phyloP scores from a whole-genome alignment of 371 early-diverging fungal species.

The Nematocida major region DNA sequence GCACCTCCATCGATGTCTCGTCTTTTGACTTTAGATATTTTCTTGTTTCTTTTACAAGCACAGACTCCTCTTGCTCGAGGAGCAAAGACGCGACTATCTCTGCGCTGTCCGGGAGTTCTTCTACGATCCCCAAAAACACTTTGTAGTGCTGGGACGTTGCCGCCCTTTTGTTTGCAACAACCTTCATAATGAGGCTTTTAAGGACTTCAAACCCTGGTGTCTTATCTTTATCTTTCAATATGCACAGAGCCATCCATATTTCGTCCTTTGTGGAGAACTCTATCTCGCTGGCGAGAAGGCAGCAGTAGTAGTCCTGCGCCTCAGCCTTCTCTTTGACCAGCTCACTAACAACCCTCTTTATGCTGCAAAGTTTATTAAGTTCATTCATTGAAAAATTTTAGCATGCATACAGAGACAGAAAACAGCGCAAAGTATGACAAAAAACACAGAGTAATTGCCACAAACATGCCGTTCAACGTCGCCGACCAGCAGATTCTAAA shows the following conservation, averaged over 20 bases:
- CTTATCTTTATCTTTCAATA: background rate
- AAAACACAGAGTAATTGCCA: slow-evolving; percentile 34
- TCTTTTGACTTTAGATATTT: background rate
- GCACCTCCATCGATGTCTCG: background rate
- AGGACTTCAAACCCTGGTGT: background rate
- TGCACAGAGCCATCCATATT: background rate
- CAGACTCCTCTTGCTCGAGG: background rate
- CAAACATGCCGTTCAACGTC: slow-evolving; percentile 43
- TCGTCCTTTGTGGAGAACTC: slow-evolving; percentile 17
- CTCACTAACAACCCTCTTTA: background rate
- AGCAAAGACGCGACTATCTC: background rate
- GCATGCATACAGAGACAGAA: background rate
- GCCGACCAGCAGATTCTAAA: slow-evolving; percentile 27
- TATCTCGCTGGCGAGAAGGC: background rate
- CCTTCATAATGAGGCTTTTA: background rate
- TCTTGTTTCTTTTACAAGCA: background rate
- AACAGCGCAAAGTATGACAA: background rate
- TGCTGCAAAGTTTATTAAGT: background rate
- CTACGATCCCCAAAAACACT: background rate
- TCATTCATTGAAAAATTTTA: slow-evolving; percentile 34
- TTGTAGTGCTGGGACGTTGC: background rate
- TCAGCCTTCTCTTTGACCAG: background rate
- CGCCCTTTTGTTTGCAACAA: too few relatives aligned
- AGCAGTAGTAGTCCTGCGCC: background rate
- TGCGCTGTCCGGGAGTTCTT: background rate